Evolutionary conservation across 2,329 filamentous ascomycete species (phyloP).

Genomic region (Exophiala spinifera): DNA sequence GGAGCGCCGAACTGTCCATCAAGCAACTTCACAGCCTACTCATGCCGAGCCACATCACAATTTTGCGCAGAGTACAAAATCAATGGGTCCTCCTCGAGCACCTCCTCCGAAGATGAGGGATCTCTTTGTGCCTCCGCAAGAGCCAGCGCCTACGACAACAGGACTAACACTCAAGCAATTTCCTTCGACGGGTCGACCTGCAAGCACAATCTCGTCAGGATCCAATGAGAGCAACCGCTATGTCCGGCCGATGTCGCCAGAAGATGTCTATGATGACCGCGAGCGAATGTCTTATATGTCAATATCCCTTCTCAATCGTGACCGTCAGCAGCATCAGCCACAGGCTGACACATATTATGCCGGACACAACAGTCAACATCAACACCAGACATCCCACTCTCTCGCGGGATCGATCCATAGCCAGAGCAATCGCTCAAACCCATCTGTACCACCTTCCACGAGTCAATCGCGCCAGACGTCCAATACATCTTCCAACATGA

Average conservation of each 20-base stretch:
- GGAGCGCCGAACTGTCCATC: conserved; percentile 59
- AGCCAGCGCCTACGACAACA: conserved; percentile 30
- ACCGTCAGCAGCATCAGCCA: conserved; percentile 30
- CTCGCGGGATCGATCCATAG: conserved; percentile 32
- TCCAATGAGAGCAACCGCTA: conserved; percentile 39
- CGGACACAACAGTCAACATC: conserved; percentile 34
- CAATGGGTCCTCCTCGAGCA: conserved; percentile 59
- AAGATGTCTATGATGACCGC: conserved; percentile 81
- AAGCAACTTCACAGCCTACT: conserved; percentile 31
- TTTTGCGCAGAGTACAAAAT: conserved; percentile 34
- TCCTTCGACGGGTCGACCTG: conserved; percentile 46
- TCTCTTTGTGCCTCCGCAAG: conserved; percentile 57
- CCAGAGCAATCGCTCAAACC: conserved; percentile 23
- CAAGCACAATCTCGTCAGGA: conserved; percentile 45
- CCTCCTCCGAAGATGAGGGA: conserved; percentile 94
- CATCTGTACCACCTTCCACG: conserved; percentile 34
- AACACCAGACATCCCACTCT: conserved; percentile 42
- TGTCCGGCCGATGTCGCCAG: conserved; percentile 62
- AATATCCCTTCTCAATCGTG: conserved; percentile 39
- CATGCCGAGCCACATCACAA: conserved; percentile 18
- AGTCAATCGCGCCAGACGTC: conserved; percentile 61
- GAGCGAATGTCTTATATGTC: conserved; percentile 48
- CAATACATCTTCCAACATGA: conserved; percentile 56
- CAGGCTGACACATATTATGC: conserved; percentile 34
- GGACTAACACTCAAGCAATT: conserved; percentile 31